Evolutionary conservation across 768 basidiomycete species (phyloP).

Genomic region (Mycena latifolia): DNA sequence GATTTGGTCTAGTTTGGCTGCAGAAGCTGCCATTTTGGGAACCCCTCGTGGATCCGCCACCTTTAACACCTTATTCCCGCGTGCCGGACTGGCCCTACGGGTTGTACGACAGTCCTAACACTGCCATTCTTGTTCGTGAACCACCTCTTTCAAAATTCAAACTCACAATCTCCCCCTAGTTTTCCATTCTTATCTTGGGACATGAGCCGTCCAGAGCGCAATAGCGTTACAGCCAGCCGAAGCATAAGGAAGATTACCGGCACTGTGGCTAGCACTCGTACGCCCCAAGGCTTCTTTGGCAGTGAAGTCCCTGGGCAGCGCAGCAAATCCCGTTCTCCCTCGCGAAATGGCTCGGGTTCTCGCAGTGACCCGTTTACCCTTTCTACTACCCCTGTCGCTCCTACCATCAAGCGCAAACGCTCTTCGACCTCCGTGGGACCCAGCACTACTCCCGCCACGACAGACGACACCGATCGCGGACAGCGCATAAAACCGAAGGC

Average conservation of each 20-base stretch:
- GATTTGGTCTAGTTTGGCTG: no score
- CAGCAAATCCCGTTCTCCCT: slow-evolving; percentile 38
- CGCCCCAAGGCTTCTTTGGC: slow-evolving; percentile 1
- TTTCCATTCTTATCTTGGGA: neutral
- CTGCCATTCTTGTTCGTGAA: neutral
- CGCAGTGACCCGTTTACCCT: slow-evolving; percentile 32
- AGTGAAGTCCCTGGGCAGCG: slow-evolving; percentile 10
- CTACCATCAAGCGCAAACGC: slow-evolving; percentile 34
- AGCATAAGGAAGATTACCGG: slow-evolving; percentile 7
- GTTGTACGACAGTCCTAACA: no score
- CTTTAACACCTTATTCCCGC: no score
- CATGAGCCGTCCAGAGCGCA: slow-evolving; percentile 28
- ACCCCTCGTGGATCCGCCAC: no score
- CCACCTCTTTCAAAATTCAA: neutral
- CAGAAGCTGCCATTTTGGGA: no score
- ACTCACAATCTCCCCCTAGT: no score
- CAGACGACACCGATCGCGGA: slow-evolving; percentile 31
- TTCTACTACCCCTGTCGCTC: neutral
- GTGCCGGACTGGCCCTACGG: no score
- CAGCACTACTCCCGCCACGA: neutral
- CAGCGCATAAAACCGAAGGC: slow-evolving; percentile 33
- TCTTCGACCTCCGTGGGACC: slow-evolving; percentile 20
- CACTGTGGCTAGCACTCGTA: slow-evolving; percentile 32
- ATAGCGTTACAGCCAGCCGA: slow-evolving; percentile 5
- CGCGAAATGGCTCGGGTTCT: slow-evolving; percentile 32